These are phyloP conservation scores for Berberis thunbergii DNA, from an alignment of 164 flowering plant species.

Conservation along the genomic window DNA sequence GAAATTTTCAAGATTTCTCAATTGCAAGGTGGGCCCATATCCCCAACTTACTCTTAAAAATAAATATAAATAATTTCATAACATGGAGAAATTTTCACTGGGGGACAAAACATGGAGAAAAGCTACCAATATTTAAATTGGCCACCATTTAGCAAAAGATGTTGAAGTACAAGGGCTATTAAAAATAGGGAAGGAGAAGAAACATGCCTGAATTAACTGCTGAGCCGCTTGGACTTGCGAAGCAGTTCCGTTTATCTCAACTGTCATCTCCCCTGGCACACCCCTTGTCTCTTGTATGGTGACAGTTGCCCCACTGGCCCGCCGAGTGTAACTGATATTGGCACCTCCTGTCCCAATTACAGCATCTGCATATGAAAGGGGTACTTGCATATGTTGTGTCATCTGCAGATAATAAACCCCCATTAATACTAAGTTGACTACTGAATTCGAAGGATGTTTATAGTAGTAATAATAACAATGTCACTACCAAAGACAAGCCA, in stretches of 20 bases:
- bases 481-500: background rate
- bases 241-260: slow-evolving; percentile 51
- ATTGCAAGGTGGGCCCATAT: too few relatives aligned
- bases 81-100: background rate
- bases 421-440: background rate
- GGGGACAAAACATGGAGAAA: background rate
- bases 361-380: slow-evolving; percentile 88
- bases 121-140: background rate
- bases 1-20: too few relatives aligned
- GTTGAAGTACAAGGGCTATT: background rate
- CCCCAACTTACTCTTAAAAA: too few relatives aligned
- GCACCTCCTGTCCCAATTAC: slow-evolving; percentile 86
- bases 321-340: slow-evolving; percentile 81
- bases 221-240: slow-evolving; percentile 62
- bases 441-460: background rate
- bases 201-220: slow-evolving; percentile 49
- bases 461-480: background rate
- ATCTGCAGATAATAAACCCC: slow-evolving; percentile 33
- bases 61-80: background rate
- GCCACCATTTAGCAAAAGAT: background rate
- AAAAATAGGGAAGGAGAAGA: background rate
- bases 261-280: slow-evolving; percentile 67
- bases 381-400: slow-evolving; percentile 91
- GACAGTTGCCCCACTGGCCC: slow-evolving; percentile 88
- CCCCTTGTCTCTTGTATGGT: slow-evolving; percentile 87